Evolutionary conservation across 1,284 basidiomycete genomes (phyloP).

Genomic region (Anthracocystis panici-leucophaei): DNA sequence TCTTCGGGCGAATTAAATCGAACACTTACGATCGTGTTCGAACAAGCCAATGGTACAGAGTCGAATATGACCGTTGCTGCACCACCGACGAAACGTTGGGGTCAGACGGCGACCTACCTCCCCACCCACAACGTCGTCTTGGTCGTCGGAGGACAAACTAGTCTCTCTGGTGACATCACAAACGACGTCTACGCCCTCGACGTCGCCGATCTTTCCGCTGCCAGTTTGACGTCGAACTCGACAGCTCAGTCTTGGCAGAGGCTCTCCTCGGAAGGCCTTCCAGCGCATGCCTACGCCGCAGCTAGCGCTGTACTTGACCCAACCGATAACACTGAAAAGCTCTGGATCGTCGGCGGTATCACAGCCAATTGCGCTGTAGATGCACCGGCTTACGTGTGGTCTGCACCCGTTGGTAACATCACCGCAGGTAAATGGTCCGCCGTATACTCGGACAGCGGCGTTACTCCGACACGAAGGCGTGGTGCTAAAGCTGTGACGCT

Average conservation of each 20-base stretch:
- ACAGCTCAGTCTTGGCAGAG: conserved; percentile 19
- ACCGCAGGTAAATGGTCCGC: conserved; percentile 29
- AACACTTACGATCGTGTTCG: conserved; percentile 40
- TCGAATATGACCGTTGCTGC: conserved; percentile 15
- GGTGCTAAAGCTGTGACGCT: conserved; percentile 39
- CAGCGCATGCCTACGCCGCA: conserved; percentile 56
- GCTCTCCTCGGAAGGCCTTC: conserved; percentile 34
- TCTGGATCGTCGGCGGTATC: conserved; percentile 64
- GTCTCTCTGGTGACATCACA: conserved; percentile 41
- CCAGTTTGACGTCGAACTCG: conserved; percentile 23
- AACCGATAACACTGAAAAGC: conserved; percentile 20
- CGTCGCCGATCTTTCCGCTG: conserved; percentile 32
- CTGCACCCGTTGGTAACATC: conserved; percentile 32
- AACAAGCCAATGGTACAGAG: conserved; percentile 18
- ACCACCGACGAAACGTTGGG: conserved; percentile 31
- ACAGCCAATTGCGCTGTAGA: conserved; percentile 56
- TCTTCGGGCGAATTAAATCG: not conserved
- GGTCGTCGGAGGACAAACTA: conserved; percentile 65
- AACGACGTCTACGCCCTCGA: conserved; percentile 59
- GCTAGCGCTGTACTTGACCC: conserved; percentile 22
- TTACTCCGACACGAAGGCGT: conserved; percentile 10
- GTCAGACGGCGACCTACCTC: conserved; percentile 42
- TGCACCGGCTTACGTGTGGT: conserved; percentile 46
- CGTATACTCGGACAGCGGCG: conserved; percentile 23
- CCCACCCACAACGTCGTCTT: conserved; percentile 47